Evolutionary conservation across 331 rosid species (phyloP), one percentile per base, ranked within the genome.

Genomic region (Cydonia oblonga): DNA sequence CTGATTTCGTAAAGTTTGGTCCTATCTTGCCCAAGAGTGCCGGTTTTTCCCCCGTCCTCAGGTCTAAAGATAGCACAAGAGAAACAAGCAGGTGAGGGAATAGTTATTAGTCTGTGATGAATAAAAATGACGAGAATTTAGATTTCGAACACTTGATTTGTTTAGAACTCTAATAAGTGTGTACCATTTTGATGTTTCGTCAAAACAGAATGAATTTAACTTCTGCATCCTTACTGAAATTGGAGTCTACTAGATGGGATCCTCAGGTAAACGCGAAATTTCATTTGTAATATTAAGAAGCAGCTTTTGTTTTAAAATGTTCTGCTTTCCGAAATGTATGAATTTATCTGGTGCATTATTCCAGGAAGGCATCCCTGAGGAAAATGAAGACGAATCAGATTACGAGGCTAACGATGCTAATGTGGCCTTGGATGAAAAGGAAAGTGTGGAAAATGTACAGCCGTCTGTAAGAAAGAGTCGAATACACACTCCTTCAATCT

Each of bases 11-110:
- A 11, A 93, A 90, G 74, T 93, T 93, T 68, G 97, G 96, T 70
- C 97, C 98, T 69, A 90, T 93, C 61, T 89, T 93, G 87, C 98
- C 98, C 24, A 90, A 76, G 81, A 93, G 89, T 80, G 92, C 97
- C 3, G 98, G 95, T 16, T 86, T 93, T 86, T 85, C 96, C 66
- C 73, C 85, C 67, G 32, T 79, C 25, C 75, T 82, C 71, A 82
- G 73, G 74, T 72, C 86, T 57, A 80, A 86, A 69, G 84, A 86
- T 68, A 84, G 61, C 44, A 75, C 67, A 70, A 86, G 66, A 73
- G 89, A 84, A 79, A 33, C 84, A 83, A 81, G 35, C 84, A 85
- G 92, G 98, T 90, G 46, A 11, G 46, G 46, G 11, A 40, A 40
- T 63, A 61, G 59, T 65, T 46, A 20, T 16, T 29, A 57, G 4